A percentile compares a stretch with the other conserved stretches of the same genome.
Evolutionary conservation across 805 yeast species (phyloP).

Genomic region (Metahyphopichia silvanorum): DNA sequence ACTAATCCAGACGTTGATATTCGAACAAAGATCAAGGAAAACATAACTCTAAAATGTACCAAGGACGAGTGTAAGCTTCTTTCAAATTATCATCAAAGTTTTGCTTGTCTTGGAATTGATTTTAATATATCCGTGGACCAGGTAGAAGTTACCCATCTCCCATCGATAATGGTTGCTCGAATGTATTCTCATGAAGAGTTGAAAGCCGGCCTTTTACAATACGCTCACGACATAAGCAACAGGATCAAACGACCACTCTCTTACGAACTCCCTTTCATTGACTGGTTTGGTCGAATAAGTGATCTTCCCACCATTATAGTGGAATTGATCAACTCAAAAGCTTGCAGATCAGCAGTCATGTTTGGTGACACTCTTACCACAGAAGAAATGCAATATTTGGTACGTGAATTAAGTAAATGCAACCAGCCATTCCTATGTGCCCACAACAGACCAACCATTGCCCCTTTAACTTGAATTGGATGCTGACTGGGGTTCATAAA

Average conservation of each 20-base stretch:
- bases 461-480: constrained; percentile 42
- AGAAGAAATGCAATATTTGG: constrained; percentile 42
- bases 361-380: constrained; percentile 57
- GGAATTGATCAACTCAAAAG: constrained; percentile 53
- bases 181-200: too few relatives aligned
- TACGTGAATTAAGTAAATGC: constrained; percentile 46
- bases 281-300: constrained; percentile 18
- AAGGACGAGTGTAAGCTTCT: constrained; percentile 29
- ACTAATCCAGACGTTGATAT: constrained; percentile 3
- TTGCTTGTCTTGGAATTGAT: constrained; percentile 16
- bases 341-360: constrained; percentile 69
- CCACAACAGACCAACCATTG: constrained; percentile 76
- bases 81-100: constrained; percentile 8
- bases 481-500: background rate
- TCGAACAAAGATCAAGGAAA: constrained; percentile 3
- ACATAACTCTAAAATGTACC: constrained; percentile 14
- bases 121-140: constrained; percentile 5
- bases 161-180: too few relatives aligned
- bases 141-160: constrained; percentile 40
- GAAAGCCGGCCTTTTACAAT: constrained; percentile 39
- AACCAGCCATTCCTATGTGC: constrained; percentile 75
- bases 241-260: background rate
- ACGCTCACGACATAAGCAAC: constrained; percentile 38
- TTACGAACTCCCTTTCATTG: background rate
- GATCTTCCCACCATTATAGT: constrained; percentile 49